Conservation (phyloP, 768 basidiomycete genomes). For the Calocybe indica region DNA sequence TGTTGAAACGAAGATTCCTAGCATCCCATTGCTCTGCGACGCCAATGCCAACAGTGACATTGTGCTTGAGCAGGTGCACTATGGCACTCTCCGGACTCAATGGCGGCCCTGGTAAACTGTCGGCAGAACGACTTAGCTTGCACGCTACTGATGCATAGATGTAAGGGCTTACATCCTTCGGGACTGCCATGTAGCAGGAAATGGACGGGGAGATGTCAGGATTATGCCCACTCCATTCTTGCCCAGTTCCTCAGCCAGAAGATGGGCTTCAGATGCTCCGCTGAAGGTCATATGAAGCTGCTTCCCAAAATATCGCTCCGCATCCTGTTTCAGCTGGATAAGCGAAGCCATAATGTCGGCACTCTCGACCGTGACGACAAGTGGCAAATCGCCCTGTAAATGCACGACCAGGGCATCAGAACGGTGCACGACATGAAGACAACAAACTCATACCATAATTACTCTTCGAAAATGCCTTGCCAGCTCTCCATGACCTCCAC, state of each 20-base stretch:
- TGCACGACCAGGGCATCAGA: no score
- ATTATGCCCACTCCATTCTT: slow-evolving; percentile 66
- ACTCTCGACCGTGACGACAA: slow-evolving; percentile 63
- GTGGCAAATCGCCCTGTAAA: slow-evolving; percentile 46
- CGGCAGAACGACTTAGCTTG: background rate
- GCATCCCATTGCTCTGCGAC: slow-evolving; percentile 55
- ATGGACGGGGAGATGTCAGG: slow-evolving; percentile 55
- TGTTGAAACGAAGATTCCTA: slow-evolving; percentile 65
- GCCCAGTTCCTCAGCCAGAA: slow-evolving; percentile 60
- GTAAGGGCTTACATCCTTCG: slow-evolving; percentile 46
- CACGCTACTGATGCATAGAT: background rate
- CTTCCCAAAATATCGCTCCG: slow-evolving; percentile 29
- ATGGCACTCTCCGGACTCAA: slow-evolving; percentile 50
- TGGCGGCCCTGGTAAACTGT: slow-evolving; percentile 66
- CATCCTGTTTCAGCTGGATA: slow-evolving; percentile 51
- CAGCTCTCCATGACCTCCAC: slow-evolving; percentile 28
- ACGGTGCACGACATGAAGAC: no score
- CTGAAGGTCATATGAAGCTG: slow-evolving; percentile 41
- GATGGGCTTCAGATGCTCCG: slow-evolving; percentile 56
- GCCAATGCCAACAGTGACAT: slow-evolving; percentile 61
- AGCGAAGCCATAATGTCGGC: slow-evolving; percentile 75
- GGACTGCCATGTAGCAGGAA: slow-evolving; percentile 59
- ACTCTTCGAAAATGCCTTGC: no score
- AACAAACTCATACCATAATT: no score
- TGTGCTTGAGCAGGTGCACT: slow-evolving; percentile 45